Evolutionary conservation across 139 green algal species (phyloP), one percentile per base, ranked within the genome.

Genomic region (Chlamydomonas sp.): DNA sequence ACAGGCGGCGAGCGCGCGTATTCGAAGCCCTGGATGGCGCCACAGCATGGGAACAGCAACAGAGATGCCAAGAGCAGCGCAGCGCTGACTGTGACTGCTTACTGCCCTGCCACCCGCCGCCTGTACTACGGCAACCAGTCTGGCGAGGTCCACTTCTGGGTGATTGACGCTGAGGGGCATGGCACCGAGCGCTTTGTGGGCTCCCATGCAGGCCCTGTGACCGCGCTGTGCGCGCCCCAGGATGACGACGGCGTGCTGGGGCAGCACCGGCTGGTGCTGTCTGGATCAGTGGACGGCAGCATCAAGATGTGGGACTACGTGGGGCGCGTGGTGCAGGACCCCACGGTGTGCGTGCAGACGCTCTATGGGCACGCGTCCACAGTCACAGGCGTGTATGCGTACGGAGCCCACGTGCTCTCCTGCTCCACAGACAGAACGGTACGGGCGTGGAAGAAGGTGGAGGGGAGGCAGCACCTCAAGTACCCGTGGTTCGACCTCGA

Each of bases 251-350:
- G 74, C 0, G 63, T 78, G 10, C 58, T 82, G 36, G 76, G 75
- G 24, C 67, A 61, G 3, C 65, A 48, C 8, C 65, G 73, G 24
- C 73, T 89, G 0, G 61, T 89, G 1, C 65, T 87, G 26, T 80
- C 73, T 2, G 84, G 84, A 2, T 82, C 74, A 29, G 81, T 83
- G 35, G 81, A 87, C 65, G 63, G 74, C 29, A 79, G 29, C 63
- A 83, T 89, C 72, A 87, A 85, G 58, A 64, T 89, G 3, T 89
- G 84, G 84, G 79, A 84, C 69, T 78, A 76, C 74, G 75, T 80
- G 74, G 75, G 67, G 48, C 54, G 26, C 58, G 59, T 76, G 33
- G 60, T 43, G 35, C 62, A 65, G 38, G 43, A 77, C 26, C 48
- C 74, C 30, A 72, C 67, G 16, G 49, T 81, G 65, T 80, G 73